Base-by-base conservation (phyloP, 352 stramenopile genomes). In the Phytophthora sojae region DNA sequence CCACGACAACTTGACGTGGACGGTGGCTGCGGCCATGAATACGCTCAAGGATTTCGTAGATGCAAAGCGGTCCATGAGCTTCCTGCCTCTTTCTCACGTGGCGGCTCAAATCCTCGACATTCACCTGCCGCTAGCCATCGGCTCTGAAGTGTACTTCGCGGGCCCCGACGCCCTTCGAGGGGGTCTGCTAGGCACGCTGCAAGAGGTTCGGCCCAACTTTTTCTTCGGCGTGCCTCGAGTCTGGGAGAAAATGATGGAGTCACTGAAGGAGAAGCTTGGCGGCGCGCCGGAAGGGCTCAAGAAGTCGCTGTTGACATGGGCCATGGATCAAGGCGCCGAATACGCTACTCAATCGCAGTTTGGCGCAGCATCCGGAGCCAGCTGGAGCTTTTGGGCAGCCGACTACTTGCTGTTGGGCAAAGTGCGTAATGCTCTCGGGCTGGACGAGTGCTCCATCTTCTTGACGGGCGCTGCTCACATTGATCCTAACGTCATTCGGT, bases 181-280 rank as follows among this genome's bases (percentile, higher is more conserved):
- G 5, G 67, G 64, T 21, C 71, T 97, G 11, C 75, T 90, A 1
- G 73, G 76, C 21, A 94, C 88, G 14, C 64, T 97, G 14, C 81
- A 87, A 37, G 79, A 92, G 51, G 80, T 91, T 53, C 75, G 80
- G 5, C 85, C 85, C 8, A 88, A 86, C 47, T 91, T 85, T 57
- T 96, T 96, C 75, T 94, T 96, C 54, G 88, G 88, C 32, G 90
- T 97, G 17, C 89, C 90, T 57, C 86, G 89, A 50, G 88, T 97
- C 39, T 97, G 86, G 86, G 90, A 97, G 67, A 96, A 96, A 66
- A 84, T 97, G 64, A 89, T 92, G 80, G 90, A 95, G 55, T 85
- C 84, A 45, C 89, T 97, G 61, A 76, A 80, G 57, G 83, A 86
- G 32, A 85, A 72, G 26, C 53, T 80, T 19, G 69, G 64, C 30